A percentile compares a stretch with the other conserved stretches of the same genome.
These are phyloP conservation scores for Fusarium chaquense DNA, from an alignment of 2,329 filamentous ascomycete species.

Conservation along the genomic window DNA sequence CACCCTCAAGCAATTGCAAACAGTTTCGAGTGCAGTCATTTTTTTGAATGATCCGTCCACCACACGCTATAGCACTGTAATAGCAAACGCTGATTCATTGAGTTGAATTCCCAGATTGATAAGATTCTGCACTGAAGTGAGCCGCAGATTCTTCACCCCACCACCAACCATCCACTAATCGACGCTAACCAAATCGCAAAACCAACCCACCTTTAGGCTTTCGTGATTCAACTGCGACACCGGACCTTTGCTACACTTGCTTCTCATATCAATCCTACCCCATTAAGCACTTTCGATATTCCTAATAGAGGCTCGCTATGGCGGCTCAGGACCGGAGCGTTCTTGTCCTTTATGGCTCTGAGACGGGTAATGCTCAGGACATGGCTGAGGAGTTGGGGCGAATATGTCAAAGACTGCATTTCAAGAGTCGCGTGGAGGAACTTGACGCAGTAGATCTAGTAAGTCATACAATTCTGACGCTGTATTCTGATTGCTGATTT, in stretches of 20 bases:
- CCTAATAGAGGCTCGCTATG: slow-evolving; percentile 32
- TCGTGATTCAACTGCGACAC: slow-evolving; percentile 20
- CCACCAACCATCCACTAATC: slow-evolving; percentile 40
- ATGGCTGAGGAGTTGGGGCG: slow-evolving; percentile 86
- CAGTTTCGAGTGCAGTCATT: neutral
- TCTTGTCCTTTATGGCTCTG: slow-evolving; percentile 90
- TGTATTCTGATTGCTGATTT: slow-evolving; percentile 15
- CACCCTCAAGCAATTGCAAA: neutral
- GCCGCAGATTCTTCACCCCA: slow-evolving; percentile 32
- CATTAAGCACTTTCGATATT: neutral
- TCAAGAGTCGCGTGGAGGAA: slow-evolving; percentile 79
- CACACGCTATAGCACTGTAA: neutral
- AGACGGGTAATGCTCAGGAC: slow-evolving; percentile 95
- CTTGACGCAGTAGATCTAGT: slow-evolving; percentile 83
- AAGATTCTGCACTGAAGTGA: slow-evolving; percentile 25
- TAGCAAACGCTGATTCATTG: slow-evolving; percentile 20
- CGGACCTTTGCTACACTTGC: slow-evolving; percentile 1
- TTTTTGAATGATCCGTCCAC: neutral
- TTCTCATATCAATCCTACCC: neutral
- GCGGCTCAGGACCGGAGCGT: slow-evolving; percentile 55
- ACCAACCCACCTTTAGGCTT: slow-evolving; percentile 21
- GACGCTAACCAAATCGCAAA: slow-evolving; percentile 35
- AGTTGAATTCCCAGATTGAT: slow-evolving; percentile 37
- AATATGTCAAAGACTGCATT: slow-evolving; percentile 80
- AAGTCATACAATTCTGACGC: slow-evolving; percentile 53